Conservation (phyloP, 2,329 filamentous ascomycete species). For the Diaporthe ampelina region DNA sequence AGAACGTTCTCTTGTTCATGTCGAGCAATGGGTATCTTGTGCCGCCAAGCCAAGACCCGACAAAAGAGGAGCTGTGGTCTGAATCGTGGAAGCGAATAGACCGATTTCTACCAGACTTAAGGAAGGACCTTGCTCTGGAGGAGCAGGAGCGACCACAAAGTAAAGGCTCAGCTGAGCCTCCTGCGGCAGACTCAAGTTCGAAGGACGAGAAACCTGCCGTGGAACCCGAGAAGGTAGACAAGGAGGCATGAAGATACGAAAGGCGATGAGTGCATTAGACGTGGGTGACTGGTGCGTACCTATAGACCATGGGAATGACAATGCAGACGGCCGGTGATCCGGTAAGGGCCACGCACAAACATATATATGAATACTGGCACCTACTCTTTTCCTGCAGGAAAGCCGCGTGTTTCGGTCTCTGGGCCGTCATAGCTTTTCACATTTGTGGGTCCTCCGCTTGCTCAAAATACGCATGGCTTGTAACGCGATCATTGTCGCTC, state of each 20-base stretch:
- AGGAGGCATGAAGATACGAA: slow-evolving; percentile 27
- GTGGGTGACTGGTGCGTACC: slow-evolving; percentile 10
- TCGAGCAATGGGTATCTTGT: slow-evolving; percentile 88
- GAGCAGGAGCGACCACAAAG: slow-evolving; percentile 48
- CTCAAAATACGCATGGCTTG: slow-evolving; percentile 4
- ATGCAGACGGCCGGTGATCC: slow-evolving; percentile 9
- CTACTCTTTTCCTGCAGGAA: neutral
- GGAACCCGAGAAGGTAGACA: neutral
- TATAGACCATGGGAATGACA: slow-evolving; percentile 30
- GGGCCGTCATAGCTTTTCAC: neutral
- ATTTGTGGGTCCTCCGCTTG: neutral
- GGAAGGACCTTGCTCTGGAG: slow-evolving; percentile 69
- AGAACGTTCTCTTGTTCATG: slow-evolving; percentile 97
- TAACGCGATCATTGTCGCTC: neutral
- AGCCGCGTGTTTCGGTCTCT: neutral
- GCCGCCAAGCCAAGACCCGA: slow-evolving; percentile 71
- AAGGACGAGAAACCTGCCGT: slow-evolving; percentile 24
- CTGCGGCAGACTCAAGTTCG: slow-evolving; percentile 28
- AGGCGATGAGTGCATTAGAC: slow-evolving; percentile 25
- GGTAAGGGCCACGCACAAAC: neutral
- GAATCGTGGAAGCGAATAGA: slow-evolving; percentile 78
- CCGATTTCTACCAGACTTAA: slow-evolving; percentile 73
- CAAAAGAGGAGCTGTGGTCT: slow-evolving; percentile 69
- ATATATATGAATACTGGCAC: neutral
- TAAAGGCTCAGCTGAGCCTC: slow-evolving; percentile 17